A percentile compares a stretch with the other conserved stretches of the same genome.
Conservation (phyloP, 2,329 filamentous ascomycete species). For the Neoarthrinium moseri region DNA sequence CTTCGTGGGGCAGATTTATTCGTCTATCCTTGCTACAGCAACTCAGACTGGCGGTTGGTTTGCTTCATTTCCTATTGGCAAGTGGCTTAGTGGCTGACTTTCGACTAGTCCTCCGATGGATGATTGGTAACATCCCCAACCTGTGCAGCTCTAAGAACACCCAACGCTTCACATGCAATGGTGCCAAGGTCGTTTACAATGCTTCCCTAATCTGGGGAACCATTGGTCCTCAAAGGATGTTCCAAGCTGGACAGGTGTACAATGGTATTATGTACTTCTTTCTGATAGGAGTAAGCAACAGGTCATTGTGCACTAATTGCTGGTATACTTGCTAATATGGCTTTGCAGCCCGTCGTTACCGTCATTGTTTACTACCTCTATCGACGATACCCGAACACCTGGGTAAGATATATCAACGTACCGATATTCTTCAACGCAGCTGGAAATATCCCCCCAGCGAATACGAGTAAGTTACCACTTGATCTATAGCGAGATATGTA, state of each 20-base stretch:
- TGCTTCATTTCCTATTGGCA: neutral
- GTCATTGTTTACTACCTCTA: slow-evolving; percentile 25
- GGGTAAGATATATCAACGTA: slow-evolving; percentile 30
- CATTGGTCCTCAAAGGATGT: slow-evolving; percentile 30
- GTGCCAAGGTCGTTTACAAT: slow-evolving; percentile 31
- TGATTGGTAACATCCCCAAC: slow-evolving; percentile 25
- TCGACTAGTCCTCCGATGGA: slow-evolving; percentile 19
- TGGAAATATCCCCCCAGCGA: slow-evolving; percentile 30
- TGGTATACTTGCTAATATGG: neutral
- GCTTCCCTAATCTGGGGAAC: slow-evolving; percentile 31
- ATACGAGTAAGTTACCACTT: slow-evolving; percentile 22
- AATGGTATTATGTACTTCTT: slow-evolving; percentile 30
- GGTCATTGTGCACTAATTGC: neutral
- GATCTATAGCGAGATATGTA: neutral
- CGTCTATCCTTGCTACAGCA: slow-evolving; percentile 28
- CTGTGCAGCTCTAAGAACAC: slow-evolving; percentile 28
- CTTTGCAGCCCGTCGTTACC: slow-evolving; percentile 23
- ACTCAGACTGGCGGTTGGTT: slow-evolving; percentile 29
- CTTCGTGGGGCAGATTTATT: slow-evolving; percentile 32
- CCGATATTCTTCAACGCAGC: slow-evolving; percentile 32
- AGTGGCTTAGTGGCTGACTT: neutral
- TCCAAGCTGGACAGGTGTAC: slow-evolving; percentile 28
- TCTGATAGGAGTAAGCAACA: slow-evolving; percentile 23
- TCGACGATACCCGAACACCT: slow-evolving; percentile 26
- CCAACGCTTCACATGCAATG: slow-evolving; percentile 30